These are phyloP conservation scores for Xylaria sp. DNA, from an alignment of 2,329 filamentous ascomycete species.

Conservation along the genomic window DNA sequence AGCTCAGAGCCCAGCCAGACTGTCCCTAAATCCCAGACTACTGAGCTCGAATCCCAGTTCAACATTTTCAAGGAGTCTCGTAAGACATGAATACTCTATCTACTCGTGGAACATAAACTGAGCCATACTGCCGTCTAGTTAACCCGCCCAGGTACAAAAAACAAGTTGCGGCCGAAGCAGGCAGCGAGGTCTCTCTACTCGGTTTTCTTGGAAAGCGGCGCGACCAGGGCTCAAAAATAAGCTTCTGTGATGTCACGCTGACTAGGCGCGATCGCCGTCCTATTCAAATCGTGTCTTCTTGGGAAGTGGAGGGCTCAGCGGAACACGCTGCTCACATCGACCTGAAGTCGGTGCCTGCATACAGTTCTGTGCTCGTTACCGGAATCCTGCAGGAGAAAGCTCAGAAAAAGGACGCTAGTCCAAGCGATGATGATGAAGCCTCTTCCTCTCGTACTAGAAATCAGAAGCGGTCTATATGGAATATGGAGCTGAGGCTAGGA, in stretches of 20 bases:
- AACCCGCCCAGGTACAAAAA: background rate
- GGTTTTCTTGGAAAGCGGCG: conserved; percentile 79
- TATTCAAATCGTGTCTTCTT: conserved; percentile 59
- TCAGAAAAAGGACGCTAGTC: background rate
- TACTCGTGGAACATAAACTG: background rate
- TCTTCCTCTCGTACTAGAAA: background rate
- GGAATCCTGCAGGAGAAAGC: conserved; percentile 49
- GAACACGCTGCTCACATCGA: conserved; percentile 52
- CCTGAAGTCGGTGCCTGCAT: conserved; percentile 60
- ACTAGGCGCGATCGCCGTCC: conserved; percentile 3
- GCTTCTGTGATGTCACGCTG: conserved; percentile 70
- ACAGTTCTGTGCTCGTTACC: conserved; percentile 64
- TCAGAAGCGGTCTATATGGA: background rate
- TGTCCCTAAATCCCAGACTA: background rate
- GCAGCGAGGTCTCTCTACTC: conserved; percentile 62
- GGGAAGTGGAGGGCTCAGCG: conserved; percentile 51
- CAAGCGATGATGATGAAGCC: background rate
- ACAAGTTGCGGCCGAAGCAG: conserved; percentile 32
- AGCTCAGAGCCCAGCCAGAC: conserved; percentile 8
- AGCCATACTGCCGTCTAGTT: conserved; percentile 22
- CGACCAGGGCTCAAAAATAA: conserved; percentile 74
- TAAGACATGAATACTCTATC: conserved; percentile 33
- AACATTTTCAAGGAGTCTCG: conserved; percentile 37
- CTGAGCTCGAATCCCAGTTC: conserved; percentile 21
- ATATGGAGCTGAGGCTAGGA: conserved; percentile 65